Evolutionary conservation across 2,329 filamentous ascomycete species (phyloP).

Genomic region (Fusarium nisikadoi): DNA sequence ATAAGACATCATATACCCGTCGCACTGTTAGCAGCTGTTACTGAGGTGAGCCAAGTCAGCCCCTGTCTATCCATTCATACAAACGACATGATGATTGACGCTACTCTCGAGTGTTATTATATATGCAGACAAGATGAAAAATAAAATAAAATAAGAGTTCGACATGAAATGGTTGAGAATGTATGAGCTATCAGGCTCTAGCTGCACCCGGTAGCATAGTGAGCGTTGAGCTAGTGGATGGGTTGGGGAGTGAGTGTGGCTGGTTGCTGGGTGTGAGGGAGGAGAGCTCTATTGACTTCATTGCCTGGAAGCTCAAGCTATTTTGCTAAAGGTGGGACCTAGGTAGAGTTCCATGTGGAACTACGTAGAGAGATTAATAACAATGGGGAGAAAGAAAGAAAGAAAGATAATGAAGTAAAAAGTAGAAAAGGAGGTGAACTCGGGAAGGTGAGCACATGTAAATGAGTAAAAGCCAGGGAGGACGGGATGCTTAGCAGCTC

Average conservation of each 20-base stretch:
- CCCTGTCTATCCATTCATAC: not conserved
- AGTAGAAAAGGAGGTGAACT: slow-evolving; percentile 9
- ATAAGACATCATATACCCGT: slow-evolving; percentile 2
- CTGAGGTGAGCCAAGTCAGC: not conserved
- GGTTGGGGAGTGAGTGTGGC: slow-evolving; percentile 3
- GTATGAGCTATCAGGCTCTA: not conserved
- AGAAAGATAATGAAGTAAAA: not conserved
- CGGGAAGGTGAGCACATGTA: slow-evolving; percentile 3
- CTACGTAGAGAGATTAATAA: not conserved
- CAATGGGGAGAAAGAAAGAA: not conserved
- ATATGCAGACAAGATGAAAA: not conserved
- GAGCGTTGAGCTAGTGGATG: slow-evolving; percentile 11
- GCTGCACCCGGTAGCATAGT: not conserved
- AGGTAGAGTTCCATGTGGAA: not conserved
- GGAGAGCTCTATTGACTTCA: not conserved
- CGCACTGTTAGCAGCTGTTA: slow-evolving; percentile 1
- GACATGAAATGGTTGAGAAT: not conserved
- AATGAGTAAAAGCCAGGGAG: slow-evolving; percentile 15
- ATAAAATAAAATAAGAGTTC: not conserved
- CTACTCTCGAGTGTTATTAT: not conserved
- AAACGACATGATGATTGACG: not conserved
- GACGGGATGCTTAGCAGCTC: not conserved
- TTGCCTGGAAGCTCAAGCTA: not conserved
- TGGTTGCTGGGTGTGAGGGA: slow-evolving; percentile 17
- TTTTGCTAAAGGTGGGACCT: not conserved